Percentiles rank a stretch among this genome's conserved stretches.
Evolutionary conservation across 1,139 yeast species (phyloP).

Genomic region (Suhomyces bribrorum): DNA sequence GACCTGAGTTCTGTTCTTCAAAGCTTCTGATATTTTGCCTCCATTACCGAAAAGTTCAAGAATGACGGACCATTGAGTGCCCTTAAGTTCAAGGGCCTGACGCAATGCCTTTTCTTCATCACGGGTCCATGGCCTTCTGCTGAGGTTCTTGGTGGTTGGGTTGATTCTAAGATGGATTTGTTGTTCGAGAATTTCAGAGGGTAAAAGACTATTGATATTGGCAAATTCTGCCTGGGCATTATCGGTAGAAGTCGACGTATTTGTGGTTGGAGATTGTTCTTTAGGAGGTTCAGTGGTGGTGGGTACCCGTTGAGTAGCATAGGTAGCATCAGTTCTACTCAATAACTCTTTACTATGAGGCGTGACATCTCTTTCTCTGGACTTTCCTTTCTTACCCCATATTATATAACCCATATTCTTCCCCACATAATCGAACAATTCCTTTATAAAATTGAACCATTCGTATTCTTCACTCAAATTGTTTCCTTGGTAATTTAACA

Average conservation of each 20-base stretch:
- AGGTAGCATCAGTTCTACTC: constrained; percentile 2
- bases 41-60: constrained; percentile 89
- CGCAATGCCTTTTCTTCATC: constrained; percentile 87
- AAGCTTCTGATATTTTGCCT: constrained; percentile 77
- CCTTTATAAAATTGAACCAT: constrained; percentile 74
- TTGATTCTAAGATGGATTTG: constrained; percentile 43
- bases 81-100: constrained; percentile 78
- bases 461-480: constrained; percentile 62
- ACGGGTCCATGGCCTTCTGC: constrained; percentile 78
- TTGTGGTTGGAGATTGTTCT: not conserved
- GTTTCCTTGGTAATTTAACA: constrained; percentile 47
- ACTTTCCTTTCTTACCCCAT: constrained; percentile 64
- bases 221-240: constrained; percentile 18
- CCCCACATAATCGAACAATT: constrained; percentile 73
- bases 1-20: constrained; percentile 85
- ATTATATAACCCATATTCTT: constrained; percentile 71
- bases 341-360: constrained; percentile 33
- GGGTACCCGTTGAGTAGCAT: not conserved
- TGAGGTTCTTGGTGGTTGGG: constrained; percentile 32
- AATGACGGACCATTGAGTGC: constrained; percentile 93
- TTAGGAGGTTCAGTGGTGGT: constrained; percentile 1
- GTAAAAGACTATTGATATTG: constrained; percentile 36
- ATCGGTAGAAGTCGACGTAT: not conserved
- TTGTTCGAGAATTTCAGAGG: constrained; percentile 51
- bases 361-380: constrained; percentile 18